A percentile compares a stretch with the other conserved stretches of the same genome.
These are phyloP conservation scores for Diaporthe sp. DNA, from an alignment of 2,329 filamentous ascomycete genomes.

Conservation along the genomic window DNA sequence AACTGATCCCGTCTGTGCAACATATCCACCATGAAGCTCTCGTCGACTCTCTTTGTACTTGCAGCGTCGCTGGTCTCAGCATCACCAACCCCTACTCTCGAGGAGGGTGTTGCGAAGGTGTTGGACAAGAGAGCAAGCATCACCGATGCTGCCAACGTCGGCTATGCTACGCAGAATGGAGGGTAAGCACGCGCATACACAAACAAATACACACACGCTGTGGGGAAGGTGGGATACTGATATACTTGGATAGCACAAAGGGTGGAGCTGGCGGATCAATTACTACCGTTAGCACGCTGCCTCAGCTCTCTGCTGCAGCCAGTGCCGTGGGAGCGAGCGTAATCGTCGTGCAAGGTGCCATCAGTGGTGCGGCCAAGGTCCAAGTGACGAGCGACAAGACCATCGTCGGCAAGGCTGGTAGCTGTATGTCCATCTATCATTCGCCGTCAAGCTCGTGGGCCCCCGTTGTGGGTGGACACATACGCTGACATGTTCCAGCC, in stretches of 20 bases:
- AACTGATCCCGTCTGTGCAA: background rate
- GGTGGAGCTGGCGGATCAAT: slow-evolving; percentile 63
- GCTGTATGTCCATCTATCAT: slow-evolving; percentile 13
- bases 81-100: slow-evolving; percentile 40
- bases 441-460: background rate
- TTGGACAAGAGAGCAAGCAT: slow-evolving; percentile 43
- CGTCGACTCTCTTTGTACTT: background rate
- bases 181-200: slow-evolving; percentile 45
- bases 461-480: background rate
- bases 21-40: slow-evolving; percentile 1
- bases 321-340: slow-evolving; percentile 48
- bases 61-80: slow-evolving; percentile 24
- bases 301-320: slow-evolving; percentile 60
- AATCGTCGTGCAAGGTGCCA: slow-evolving; percentile 55
- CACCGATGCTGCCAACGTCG: slow-evolving; percentile 49
- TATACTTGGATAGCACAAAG: slow-evolving; percentile 51
- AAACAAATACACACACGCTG: background rate
- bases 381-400: slow-evolving; percentile 59
- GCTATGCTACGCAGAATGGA: slow-evolving; percentile 63
- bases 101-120: slow-evolving; percentile 33
- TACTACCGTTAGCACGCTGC: slow-evolving; percentile 61
- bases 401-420: slow-evolving; percentile 54
- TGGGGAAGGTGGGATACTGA: background rate
- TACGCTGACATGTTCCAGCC: background rate
- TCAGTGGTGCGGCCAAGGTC: slow-evolving; percentile 54